phyloP scores from a whole-genome alignment of 176 grass and related monocot genomes.

The Lolium multiflorum region DNA sequence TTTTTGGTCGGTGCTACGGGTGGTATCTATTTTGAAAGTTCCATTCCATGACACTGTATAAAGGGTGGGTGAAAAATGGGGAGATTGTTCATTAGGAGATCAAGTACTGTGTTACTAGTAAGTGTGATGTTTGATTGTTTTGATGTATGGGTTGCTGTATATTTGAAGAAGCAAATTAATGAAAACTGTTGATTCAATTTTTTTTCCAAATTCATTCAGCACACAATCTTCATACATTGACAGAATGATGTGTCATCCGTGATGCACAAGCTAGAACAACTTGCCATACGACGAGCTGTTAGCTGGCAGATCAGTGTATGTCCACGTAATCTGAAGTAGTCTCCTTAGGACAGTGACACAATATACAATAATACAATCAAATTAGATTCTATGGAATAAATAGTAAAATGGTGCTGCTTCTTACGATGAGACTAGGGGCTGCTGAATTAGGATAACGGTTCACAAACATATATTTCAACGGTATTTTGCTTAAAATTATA shows the following conservation, averaged over 20 bases:
- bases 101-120: neutral
- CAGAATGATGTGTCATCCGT: too few relatives aligned
- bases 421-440: too few relatives aligned
- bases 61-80: neutral
- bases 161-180: too few relatives aligned
- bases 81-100: conserved; percentile 5
- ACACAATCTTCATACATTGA: neutral
- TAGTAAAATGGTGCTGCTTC: too few relatives aligned
- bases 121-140: neutral
- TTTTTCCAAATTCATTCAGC: too few relatives aligned
- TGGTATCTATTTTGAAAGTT: conserved; percentile 18
- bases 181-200: neutral
- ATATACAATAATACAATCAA: too few relatives aligned
- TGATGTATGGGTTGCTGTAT: conserved; percentile 7
- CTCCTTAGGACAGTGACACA: too few relatives aligned
- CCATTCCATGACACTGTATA: too few relatives aligned
- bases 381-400: too few relatives aligned
- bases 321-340: neutral
- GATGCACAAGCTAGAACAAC: neutral
- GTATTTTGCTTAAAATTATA: too few relatives aligned
- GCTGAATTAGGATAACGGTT: too few relatives aligned
- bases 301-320: neutral
- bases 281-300: neutral
- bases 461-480: too few relatives aligned
- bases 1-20: conserved; percentile 14